Percentiles rank a stretch among this genome's conserved stretches.
These are phyloP conservation scores for Sedum album DNA, from an alignment of 164 flowering plant genomes.

Conservation along the genomic window DNA sequence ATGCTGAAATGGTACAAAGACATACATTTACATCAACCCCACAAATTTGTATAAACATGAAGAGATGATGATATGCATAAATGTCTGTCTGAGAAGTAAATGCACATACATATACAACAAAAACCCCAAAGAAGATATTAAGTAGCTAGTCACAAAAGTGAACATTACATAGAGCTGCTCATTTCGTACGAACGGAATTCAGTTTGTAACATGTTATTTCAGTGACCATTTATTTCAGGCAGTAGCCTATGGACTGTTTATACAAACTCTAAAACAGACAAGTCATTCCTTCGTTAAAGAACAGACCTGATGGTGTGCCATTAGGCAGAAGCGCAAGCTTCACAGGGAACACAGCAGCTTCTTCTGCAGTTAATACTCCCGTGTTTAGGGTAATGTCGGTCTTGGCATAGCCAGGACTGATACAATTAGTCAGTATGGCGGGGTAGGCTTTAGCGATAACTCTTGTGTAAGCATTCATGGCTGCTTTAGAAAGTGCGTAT, in stretches of 20 bases:
- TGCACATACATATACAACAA: not conserved
- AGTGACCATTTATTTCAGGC: too few species aligned
- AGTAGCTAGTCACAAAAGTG: not conserved
- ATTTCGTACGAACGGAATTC: too few species aligned
- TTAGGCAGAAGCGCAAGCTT: conserved; percentile 34
- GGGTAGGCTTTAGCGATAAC: conserved; percentile 33
- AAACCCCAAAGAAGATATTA: not conserved
- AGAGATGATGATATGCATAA: not conserved
- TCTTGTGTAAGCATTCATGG: conserved; percentile 39
- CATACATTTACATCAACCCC: conserved; percentile 4
- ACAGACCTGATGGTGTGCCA: conserved; percentile 35
- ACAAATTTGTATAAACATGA: not conserved
- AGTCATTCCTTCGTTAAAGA: too few species aligned
- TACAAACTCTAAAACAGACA: too few species aligned
- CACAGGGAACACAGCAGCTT: conserved; percentile 36
- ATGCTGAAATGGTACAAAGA: conserved; percentile 7
- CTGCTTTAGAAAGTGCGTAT: conserved; percentile 34
- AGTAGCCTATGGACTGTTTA: too few species aligned
- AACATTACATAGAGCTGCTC: too few species aligned
- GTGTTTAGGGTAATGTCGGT: conserved; percentile 28
- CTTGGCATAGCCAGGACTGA: conserved; percentile 43
- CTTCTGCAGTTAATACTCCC: conserved; percentile 22
- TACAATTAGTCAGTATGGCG: conserved; percentile 24
- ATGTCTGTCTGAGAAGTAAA: conserved; percentile 4
- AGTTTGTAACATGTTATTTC: too few species aligned